These are phyloP conservation scores for Russula earlei DNA, from an alignment of 768 basidiomycete species.

Conservation along the genomic window DNA sequence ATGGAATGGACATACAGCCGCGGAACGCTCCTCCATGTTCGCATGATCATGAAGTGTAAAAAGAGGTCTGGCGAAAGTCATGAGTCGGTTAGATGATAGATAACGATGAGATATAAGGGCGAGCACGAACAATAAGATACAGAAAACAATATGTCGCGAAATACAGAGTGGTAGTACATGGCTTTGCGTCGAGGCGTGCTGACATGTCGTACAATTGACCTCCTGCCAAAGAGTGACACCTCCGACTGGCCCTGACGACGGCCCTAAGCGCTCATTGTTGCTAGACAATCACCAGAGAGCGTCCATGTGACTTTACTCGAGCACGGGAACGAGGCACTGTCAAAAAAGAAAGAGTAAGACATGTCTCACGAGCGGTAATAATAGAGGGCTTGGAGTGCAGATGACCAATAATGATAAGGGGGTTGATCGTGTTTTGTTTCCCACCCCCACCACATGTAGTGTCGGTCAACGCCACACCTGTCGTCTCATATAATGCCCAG, in stretches of 20 bases:
- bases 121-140: slow-evolving; percentile 1
- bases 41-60: background rate
- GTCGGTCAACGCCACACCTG: background rate
- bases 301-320: too few species aligned
- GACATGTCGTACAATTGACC: background rate
- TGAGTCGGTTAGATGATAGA: background rate
- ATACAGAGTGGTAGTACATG: background rate
- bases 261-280: background rate
- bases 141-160: slow-evolving; percentile 1
- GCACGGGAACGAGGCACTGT: too few species aligned
- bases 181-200: background rate
- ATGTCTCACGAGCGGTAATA: too few species aligned
- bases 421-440: background rate
- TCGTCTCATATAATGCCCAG: slow-evolving; percentile 11
- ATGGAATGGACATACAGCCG: background rate
- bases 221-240: background rate
- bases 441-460: background rate
- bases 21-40: background rate
- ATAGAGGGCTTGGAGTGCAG: too few species aligned
- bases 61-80: background rate
- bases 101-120: background rate
- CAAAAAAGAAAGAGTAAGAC: too few species aligned
- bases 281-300: too few species aligned
- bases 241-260: background rate
- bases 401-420: too few species aligned